phyloP scores from a whole-genome alignment of 108 stramenopile genomes.

The Cafeteria roenbergensis region DNA sequence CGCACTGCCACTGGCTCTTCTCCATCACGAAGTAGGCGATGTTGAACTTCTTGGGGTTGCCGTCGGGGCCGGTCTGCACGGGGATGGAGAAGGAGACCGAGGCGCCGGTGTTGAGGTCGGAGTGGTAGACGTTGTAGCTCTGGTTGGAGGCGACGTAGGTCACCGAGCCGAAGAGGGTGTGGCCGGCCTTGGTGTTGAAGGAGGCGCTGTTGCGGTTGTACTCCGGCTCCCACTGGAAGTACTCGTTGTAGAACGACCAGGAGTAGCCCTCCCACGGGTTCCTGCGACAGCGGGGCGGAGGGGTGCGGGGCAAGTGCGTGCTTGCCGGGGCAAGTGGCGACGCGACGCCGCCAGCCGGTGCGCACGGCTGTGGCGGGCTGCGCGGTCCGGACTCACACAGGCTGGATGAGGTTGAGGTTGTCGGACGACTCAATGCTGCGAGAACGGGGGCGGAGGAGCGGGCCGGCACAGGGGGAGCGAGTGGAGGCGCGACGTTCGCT shows the following conservation, averaged over 20 bases:
- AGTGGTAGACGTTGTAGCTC: neutral
- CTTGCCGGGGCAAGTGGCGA: no score
- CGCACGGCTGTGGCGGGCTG: no score
- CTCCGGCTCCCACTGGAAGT: neutral
- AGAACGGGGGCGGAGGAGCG: no score
- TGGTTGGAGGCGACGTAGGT: neutral
- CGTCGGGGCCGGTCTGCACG: neutral
- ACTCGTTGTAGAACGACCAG: neutral
- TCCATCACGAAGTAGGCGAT: neutral
- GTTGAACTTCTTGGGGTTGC: constrained; percentile 1
- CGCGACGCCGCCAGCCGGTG: no score
- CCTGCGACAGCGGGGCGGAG: no score
- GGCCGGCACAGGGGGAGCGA: no score
- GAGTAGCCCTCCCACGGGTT: neutral
- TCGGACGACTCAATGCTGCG: neutral
- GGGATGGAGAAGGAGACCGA: neutral
- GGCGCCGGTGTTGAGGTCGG: neutral
- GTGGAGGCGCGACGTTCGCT: no score
- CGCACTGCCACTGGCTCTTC: neutral
- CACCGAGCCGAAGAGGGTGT: neutral
- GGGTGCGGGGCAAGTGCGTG: no score
- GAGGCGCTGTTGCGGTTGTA: neutral
- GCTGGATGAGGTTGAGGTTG: constrained; percentile 5
- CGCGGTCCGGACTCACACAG: neutral
- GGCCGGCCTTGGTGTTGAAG: neutral